Percentiles rank a stretch among this genome's conserved stretches.
phyloP scores from a whole-genome alignment of 169 alveolate genomes.

The Cardiosporidium cionae region DNA sequence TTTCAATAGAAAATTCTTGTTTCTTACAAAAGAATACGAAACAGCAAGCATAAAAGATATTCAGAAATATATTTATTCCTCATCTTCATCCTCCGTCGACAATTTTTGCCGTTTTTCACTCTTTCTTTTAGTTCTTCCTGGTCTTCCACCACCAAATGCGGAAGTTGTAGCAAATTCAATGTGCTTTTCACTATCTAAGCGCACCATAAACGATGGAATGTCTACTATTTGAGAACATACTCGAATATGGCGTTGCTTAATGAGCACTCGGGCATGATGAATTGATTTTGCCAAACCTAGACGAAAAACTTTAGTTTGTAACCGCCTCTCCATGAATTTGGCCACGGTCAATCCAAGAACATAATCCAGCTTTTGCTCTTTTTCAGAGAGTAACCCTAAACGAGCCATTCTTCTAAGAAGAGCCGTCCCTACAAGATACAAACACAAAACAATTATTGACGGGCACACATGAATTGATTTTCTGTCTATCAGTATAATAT shows the following conservation, averaged over 20 bases:
- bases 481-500: too few relatives aligned
- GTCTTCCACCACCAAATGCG: slow-evolving; percentile 92
- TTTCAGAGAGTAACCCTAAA: slow-evolving; percentile 90
- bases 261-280: slow-evolving; percentile 98
- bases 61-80: slow-evolving; percentile 5
- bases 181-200: slow-evolving; percentile 96
- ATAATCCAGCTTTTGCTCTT: slow-evolving; percentile 95
- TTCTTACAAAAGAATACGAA: too few relatives aligned
- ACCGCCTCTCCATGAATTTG: slow-evolving; percentile 97
- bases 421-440: slow-evolving; percentile 81
- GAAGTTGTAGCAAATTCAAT: slow-evolving; percentile 90
- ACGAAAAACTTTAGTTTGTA: slow-evolving; percentile 96
- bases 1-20: too few relatives aligned
- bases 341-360: slow-evolving; percentile 95
- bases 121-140: slow-evolving; percentile 93
- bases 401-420: slow-evolving; percentile 96
- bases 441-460: too few relatives aligned
- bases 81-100: slow-evolving; percentile 16
- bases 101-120: slow-evolving; percentile 22
- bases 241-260: slow-evolving; percentile 96
- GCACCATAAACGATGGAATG: slow-evolving; percentile 97
- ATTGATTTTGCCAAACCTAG: slow-evolving; percentile 91
- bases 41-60: neutral
- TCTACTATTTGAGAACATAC: slow-evolving; percentile 96
- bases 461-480: too few relatives aligned